These are phyloP conservation scores for Papiliotrema fonsecae DNA, from an alignment of 1,284 basidiomycete genomes.

Conservation along the genomic window DNA sequence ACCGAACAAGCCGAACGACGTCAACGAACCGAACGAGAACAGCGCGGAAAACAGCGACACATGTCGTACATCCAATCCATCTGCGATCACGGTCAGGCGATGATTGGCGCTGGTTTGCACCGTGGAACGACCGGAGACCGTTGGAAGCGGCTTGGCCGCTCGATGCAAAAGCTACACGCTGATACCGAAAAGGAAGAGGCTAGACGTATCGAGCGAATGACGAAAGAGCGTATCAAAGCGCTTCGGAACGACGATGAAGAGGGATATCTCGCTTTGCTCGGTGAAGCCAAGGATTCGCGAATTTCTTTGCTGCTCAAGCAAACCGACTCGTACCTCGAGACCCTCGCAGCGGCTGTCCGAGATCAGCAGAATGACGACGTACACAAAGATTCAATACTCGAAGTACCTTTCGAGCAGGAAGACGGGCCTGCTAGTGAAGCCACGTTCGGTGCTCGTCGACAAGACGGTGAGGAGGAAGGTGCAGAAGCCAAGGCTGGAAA, in stretches of 20 bases:
- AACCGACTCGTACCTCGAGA: constrained; percentile 93
- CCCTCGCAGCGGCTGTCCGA: constrained; percentile 87
- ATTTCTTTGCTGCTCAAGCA: constrained; percentile 94
- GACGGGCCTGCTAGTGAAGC: constrained; percentile 76
- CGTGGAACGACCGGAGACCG: constrained; percentile 44
- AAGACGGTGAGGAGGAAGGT: constrained; percentile 58
- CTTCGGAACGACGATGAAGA: constrained; percentile 98
- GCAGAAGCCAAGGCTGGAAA: constrained; percentile 58
- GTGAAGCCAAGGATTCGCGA: constrained; percentile 98
- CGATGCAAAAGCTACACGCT: constrained; percentile 50
- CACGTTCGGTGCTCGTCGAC: constrained; percentile 79
- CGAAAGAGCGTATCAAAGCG: constrained; percentile 97
- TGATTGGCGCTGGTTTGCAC: constrained; percentile 55
- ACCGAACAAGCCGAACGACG: constrained; percentile 88
- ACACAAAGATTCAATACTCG: constrained; percentile 39
- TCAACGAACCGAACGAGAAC: constrained; percentile 88
- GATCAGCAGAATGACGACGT: constrained; percentile 83
- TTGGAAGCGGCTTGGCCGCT: constrained; percentile 47
- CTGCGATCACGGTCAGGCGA: constrained; percentile 73
- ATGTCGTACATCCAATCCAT: constrained; percentile 89
- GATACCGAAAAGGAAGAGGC: constrained; percentile 55
- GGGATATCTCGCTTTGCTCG: constrained; percentile 97
- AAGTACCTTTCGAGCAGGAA: constrained; percentile 54
- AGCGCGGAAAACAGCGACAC: constrained; percentile 92
- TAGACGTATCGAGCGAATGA: constrained; percentile 81